phyloP scores from a whole-genome alignment of 73 alveolate species.

The Paraurostyla sp. region DNA sequence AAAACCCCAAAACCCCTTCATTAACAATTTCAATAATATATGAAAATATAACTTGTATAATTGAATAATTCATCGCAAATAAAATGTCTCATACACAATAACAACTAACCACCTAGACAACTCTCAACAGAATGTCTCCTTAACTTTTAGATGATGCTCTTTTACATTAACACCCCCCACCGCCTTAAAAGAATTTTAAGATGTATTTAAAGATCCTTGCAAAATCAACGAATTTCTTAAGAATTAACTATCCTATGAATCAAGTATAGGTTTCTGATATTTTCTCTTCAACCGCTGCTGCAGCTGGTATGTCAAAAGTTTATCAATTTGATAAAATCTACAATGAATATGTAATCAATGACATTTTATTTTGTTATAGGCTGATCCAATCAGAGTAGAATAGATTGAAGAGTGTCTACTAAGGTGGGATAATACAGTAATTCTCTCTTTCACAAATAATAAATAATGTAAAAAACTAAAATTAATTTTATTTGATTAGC shows the following conservation, averaged over 20 bases:
- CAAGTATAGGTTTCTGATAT: conserved; percentile 5
- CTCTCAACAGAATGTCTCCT: too few relatives aligned
- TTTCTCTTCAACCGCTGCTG: too few relatives aligned
- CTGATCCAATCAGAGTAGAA: conserved; percentile 40
- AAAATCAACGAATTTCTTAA: conserved; percentile 9
- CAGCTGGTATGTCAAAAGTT: neutral
- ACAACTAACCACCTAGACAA: too few relatives aligned
- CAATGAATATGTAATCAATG: conserved; percentile 19
- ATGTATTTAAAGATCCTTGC: conserved; percentile 6
- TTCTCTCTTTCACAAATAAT: conserved; percentile 4
- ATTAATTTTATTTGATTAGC: too few relatives aligned
- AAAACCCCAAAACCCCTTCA: too few relatives aligned
- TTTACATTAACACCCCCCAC: too few relatives aligned
- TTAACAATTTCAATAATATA: too few relatives aligned
- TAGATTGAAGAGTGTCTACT: conserved; percentile 18
- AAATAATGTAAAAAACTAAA: neutral
- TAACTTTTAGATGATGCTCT: too few relatives aligned
- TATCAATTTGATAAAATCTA: neutral
- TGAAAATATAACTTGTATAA: too few relatives aligned
- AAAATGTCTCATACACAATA: too few relatives aligned
- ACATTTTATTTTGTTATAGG: neutral
- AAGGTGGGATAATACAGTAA: conserved; percentile 6
- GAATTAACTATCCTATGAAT: conserved; percentile 4
- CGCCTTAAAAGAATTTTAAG: conserved; percentile 14
- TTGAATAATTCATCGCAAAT: too few relatives aligned